phyloP scores from a whole-genome alignment of 2,329 filamentous ascomycete genomes.

The Venturia oleaginea region DNA sequence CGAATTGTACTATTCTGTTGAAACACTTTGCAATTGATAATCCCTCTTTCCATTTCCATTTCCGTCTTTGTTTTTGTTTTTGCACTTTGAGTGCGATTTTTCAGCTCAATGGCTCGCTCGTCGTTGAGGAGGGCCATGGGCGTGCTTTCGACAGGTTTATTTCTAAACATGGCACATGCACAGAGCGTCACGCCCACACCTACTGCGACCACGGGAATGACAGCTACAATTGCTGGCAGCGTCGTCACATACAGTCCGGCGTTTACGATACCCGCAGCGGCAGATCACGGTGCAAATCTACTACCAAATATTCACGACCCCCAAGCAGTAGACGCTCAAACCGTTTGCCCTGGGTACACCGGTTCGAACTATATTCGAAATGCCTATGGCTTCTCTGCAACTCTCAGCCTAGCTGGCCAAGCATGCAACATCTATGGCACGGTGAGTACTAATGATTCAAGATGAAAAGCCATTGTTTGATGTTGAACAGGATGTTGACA shows the following conservation, averaged over 20 bases:
- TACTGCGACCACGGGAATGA: neutral
- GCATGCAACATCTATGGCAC: conserved; percentile 66
- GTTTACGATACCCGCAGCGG: conserved; percentile 30
- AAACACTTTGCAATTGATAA: neutral
- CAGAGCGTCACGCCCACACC: conserved; percentile 7
- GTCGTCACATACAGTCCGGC: conserved; percentile 11
- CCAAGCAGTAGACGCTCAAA: conserved; percentile 52
- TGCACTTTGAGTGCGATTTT: neutral
- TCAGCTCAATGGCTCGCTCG: neutral
- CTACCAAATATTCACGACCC: conserved; percentile 59
- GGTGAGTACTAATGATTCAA: neutral
- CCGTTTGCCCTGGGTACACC: conserved; percentile 52
- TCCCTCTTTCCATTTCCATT: neutral
- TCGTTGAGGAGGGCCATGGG: neutral
- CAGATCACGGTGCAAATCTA: conserved; percentile 18
- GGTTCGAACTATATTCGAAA: conserved; percentile 41
- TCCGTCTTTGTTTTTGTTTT: neutral
- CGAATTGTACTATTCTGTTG: neutral
- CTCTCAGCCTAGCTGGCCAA: conserved; percentile 42
- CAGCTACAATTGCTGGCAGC: conserved; percentile 8
- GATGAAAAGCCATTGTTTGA: neutral
- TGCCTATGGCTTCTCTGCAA: conserved; percentile 42
- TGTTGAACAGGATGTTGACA: conserved; percentile 49
- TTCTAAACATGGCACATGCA: neutral
- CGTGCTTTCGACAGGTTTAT: neutral